Base-by-base conservation (phyloP, 768 basidiomycete genomes). In the Macrolepiota albuminosa region DNA sequence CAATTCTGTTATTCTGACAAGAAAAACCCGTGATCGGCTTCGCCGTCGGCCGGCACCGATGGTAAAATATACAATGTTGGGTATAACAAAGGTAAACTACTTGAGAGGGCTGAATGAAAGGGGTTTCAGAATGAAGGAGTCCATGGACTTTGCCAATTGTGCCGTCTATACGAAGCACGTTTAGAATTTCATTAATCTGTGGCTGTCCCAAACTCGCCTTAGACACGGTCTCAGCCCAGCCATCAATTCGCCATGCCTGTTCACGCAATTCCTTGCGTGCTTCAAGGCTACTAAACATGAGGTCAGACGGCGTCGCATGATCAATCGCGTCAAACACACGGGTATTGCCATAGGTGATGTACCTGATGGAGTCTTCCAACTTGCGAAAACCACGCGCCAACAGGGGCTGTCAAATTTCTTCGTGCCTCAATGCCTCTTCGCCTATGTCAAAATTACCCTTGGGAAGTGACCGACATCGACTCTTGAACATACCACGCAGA, bases 341-440 rank as follows among this genome's bases (percentile, higher is more conserved):
- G 87, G 71, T 96, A 96, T 74, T 98, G 95, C 96, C 96, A 98
- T 76, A 98, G 84, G 75, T 98, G 96, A 70, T 98, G 91, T 8
- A 97, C 96, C 64, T 92, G 83, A 69, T 93, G 89, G 56, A 93
- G 77, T 51, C 88, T 82, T 54, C 92, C 92, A 50, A 92, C 79
- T 72, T 93, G 92, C 58, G 90, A 89, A 74, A 92, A 95, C 91
- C 92, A 94, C n/a, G 91, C 90, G 33, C 91, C 93, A 13, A 92
- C 84, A 47, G 91, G 95, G 59, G 84, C 84, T 57, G 96, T 88
- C 68, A 90, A 90, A 71, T 89, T 86, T 62, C 88, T 82, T 54
- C 97, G 86, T 11, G 97, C 97, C 69, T 98, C 96, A 51, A 99
- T 91, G 10, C 97, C 97, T 70, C 81, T 83, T 62, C 95, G 85